A percentile compares a stretch with the other conserved stretches of the same genome.
phyloP scores from a whole-genome alignment of 179 eudicot species.

The Carnegiea gigantea region DNA sequence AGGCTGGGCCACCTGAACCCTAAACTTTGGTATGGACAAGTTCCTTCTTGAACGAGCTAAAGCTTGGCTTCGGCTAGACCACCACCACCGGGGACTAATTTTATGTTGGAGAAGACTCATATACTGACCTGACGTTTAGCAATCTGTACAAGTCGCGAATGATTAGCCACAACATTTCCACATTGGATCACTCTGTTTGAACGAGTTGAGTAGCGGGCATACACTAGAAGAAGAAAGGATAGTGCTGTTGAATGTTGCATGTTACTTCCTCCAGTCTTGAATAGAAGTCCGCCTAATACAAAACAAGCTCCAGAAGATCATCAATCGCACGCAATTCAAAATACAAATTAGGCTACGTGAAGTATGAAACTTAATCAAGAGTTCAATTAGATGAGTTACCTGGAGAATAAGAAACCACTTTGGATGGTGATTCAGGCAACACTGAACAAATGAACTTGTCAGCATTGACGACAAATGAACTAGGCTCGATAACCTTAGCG shows the following conservation, averaged over 20 bases:
- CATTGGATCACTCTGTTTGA: conserved; percentile 26
- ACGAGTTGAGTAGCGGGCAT: conserved; percentile 38
- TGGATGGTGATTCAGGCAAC: conserved; percentile 59
- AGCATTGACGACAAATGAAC: conserved; percentile 40
- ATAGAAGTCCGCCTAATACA: conserved; percentile 49
- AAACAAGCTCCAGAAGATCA: neutral
- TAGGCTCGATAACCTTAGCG: conserved; percentile 18
- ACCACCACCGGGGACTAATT: neutral
- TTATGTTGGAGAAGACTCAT: neutral
- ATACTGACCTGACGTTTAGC: conserved; percentile 27
- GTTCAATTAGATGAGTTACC: conserved; percentile 11
- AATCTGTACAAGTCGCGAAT: conserved; percentile 25
- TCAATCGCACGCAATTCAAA: too few species aligned
- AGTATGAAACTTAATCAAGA: neutral
- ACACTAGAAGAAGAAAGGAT: conserved; percentile 51
- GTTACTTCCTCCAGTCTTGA: conserved; percentile 48
- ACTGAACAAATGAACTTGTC: conserved; percentile 54
- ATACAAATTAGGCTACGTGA: neutral
- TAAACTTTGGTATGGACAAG: too few species aligned
- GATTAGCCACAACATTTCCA: conserved; percentile 19
- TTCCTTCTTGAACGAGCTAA: too few species aligned
- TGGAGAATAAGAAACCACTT: conserved; percentile 42
- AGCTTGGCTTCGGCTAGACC: too few species aligned
- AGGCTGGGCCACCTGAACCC: too few species aligned
- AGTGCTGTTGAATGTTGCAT: conserved; percentile 48